Evolutionary conservation across 2,329 filamentous ascomycete genomes (phyloP).

Genomic region (Sporothrix curviconia): DNA sequence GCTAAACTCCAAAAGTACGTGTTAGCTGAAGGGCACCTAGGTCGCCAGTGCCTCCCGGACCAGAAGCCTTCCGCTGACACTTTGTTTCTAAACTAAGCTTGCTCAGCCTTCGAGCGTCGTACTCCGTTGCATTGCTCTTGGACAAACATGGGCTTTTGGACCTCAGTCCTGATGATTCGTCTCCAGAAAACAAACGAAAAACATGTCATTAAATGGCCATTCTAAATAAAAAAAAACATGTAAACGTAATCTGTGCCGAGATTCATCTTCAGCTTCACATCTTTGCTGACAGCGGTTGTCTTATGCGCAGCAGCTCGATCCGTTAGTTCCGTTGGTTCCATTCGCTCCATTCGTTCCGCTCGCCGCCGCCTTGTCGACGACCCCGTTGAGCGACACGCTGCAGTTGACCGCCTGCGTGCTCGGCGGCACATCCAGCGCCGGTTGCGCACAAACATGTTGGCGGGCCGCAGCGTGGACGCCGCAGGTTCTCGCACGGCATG

Average conservation of each 20-base stretch:
- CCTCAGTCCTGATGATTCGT: too few relatives aligned
- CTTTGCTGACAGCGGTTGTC: neutral
- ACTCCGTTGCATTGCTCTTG: too few relatives aligned
- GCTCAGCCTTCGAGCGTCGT: too few relatives aligned
- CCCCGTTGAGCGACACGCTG: slow-evolving; percentile 26
- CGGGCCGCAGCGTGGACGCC: slow-evolving; percentile 44
- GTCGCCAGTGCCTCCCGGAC: neutral
- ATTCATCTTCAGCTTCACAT: neutral
- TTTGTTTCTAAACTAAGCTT: too few relatives aligned
- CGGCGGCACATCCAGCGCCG: slow-evolving; percentile 43
- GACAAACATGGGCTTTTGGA: too few relatives aligned
- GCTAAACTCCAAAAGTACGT: too few relatives aligned
- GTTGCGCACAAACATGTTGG: slow-evolving; percentile 48
- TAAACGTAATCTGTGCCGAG: neutral
- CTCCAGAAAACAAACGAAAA: too few relatives aligned
- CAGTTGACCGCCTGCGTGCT: slow-evolving; percentile 38
- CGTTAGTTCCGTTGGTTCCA: neutral
- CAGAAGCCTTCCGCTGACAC: neutral
- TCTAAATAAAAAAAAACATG: neutral
- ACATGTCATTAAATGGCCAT: too few relatives aligned
- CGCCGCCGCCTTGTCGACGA: neutral
- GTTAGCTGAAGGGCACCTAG: neutral
- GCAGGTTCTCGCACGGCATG: slow-evolving; percentile 56
- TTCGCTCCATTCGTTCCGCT: neutral
- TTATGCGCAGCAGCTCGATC: neutral